Evolutionary conservation across 306 rosid genomes (phyloP).

Genomic region (Delonix regia): DNA sequence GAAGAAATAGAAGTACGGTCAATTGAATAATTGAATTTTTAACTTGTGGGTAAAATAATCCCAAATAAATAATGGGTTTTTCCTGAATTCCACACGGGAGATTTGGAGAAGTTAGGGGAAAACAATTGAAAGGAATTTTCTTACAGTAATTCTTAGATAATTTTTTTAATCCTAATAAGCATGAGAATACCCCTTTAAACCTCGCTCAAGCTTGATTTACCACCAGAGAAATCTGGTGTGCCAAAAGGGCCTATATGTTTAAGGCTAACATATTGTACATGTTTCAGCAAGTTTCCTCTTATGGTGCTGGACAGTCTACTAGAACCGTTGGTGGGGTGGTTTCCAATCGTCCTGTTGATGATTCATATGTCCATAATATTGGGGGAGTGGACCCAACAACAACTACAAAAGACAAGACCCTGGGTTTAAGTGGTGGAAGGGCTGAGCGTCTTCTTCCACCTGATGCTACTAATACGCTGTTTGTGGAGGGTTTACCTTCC

Average conservation of each 20-base stretch:
- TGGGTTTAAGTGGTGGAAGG: conserved; percentile 71
- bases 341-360: conserved; percentile 64
- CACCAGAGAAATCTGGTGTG: not conserved
- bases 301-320: conserved; percentile 75
- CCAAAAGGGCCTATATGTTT: conserved; percentile 23
- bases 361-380: conserved; percentile 59
- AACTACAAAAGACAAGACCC: conserved; percentile 60
- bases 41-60: not conserved
- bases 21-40: conserved; percentile 14
- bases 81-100: conserved; percentile 1
- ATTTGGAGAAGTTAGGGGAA: not conserved
- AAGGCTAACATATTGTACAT: conserved; percentile 40
- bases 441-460: conserved; percentile 84
- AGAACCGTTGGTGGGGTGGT: conserved; percentile 67
- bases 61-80: not conserved
- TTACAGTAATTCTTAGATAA: conserved; percentile 6
- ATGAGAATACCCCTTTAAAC: conserved; percentile 7
- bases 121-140: not conserved
- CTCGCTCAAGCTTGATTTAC: conserved; percentile 24
- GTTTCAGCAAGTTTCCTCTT: conserved; percentile 76
- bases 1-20: not conserved
- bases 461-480: conserved; percentile 89
- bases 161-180: not conserved
- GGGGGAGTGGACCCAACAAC: conserved; percentile 70
- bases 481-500: conserved; percentile 95